Percentiles rank a stretch among this genome's conserved stretches.
phyloP scores from a whole-genome alignment of 2,329 filamentous ascomycete genomes.

The Colletotrichum orbiculare region DNA sequence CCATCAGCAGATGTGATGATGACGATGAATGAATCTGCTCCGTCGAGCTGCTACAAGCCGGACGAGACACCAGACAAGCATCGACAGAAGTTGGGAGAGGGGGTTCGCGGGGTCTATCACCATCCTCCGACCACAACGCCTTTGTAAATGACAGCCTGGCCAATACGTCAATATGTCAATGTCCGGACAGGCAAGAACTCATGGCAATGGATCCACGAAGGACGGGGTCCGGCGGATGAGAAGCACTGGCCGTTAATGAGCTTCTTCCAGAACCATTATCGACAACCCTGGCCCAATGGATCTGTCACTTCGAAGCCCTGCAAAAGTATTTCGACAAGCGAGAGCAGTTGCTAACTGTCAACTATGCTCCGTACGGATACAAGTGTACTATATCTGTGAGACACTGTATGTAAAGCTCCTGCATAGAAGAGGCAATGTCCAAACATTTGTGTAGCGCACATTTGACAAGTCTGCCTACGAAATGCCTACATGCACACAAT shows the following conservation, averaged over 20 bases:
- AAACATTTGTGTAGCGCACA: no score
- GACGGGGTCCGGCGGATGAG: neutral
- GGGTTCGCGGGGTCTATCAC: slow-evolving; percentile 7
- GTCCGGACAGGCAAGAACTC: no score
- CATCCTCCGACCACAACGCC: slow-evolving; percentile 6
- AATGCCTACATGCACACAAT: no score
- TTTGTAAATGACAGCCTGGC: no score
- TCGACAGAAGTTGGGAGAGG: no score
- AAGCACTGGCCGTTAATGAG: slow-evolving; percentile 25
- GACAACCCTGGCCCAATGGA: slow-evolving; percentile 26
- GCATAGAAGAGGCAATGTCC: slow-evolving; percentile 5
- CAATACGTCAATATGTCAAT: no score
- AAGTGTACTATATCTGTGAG: no score
- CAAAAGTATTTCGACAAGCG: slow-evolving; percentile 29
- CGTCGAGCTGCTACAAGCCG: no score
- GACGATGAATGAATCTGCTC: no score
- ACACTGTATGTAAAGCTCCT: neutral
- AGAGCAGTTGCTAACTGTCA: slow-evolving; percentile 9
- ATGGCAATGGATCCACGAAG: neutral
- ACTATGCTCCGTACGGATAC: slow-evolving; percentile 1
- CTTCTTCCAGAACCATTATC: slow-evolving; percentile 30
- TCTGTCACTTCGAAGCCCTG: slow-evolving; percentile 16
- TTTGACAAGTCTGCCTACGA: no score
- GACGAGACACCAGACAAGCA: no score
- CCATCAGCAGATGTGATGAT: neutral